A percentile compares a stretch with the other conserved stretches of the same genome.
phyloP scores from a whole-genome alignment of 441 rosid species.

The Hura crepitans region DNA sequence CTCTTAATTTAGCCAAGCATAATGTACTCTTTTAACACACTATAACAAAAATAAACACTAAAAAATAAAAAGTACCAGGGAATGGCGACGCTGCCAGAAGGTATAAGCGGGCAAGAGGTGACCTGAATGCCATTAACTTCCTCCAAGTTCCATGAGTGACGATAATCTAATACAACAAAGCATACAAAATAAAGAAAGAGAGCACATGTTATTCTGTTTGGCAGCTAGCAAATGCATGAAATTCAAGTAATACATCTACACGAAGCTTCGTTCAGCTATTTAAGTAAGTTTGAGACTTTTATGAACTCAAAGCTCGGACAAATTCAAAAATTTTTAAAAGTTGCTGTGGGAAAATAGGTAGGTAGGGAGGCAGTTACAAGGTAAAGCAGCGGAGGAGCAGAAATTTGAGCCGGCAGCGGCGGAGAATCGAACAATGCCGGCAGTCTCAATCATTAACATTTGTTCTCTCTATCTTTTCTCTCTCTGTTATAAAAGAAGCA shows the following conservation, averaged over 20 bases:
- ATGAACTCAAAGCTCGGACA: neutral
- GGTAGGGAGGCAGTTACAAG: conserved; percentile 36
- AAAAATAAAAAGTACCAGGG: conserved; percentile 43
- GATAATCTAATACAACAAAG: conserved; percentile 39
- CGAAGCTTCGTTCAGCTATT: neutral
- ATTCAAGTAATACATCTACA: neutral
- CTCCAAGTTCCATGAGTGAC: conserved; percentile 42
- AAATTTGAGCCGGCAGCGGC: conserved; percentile 49
- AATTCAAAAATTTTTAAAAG: neutral
- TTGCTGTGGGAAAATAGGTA: neutral
- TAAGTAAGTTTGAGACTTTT: too few relatives aligned
- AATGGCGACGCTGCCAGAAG: conserved; percentile 37
- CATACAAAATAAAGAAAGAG: neutral
- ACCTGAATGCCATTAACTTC: conserved; percentile 40
- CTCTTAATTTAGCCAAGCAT: neutral
- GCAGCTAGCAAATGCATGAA: conserved; percentile 30
- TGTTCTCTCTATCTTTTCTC: conserved; percentile 7
- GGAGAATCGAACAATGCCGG: conserved; percentile 59
- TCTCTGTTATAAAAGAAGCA: neutral
- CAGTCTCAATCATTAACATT: conserved; percentile 50
- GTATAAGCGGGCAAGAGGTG: conserved; percentile 37
- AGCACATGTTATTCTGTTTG: conserved; percentile 14
- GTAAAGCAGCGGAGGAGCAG: conserved; percentile 43
- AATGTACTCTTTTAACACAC: too few relatives aligned
- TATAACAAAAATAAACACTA: neutral